Evolutionary conservation across 192 early-diverging fungal species (phyloP), one percentile per base, ranked within the genome.

Genomic region (Dissophora ornata): DNA sequence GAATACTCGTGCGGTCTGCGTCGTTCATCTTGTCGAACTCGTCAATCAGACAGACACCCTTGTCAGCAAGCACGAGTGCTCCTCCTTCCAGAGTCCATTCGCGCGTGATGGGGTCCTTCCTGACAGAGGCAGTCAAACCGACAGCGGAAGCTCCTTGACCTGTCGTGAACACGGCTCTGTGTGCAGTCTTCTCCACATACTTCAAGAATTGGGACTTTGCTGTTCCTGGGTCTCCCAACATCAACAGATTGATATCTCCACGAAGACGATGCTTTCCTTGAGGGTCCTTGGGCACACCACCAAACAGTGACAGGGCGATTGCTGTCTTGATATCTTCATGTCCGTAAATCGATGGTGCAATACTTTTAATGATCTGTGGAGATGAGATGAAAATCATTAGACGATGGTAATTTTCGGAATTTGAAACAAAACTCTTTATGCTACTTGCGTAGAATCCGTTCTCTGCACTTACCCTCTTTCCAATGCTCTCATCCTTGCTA

Each of bases 311-410:
- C 26, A 99, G 80, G 2, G 96, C 94, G 78, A 99, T 82, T 7
- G 93, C 95, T 2, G 94, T 93, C 65, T 97, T 97, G 80, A 99
- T 96, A 74, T 97, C 92, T 50, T 97, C 95, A 75, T 99, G 97
- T 28, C 97, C 97, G 84, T 93, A 97, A 73, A 99, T 99, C n/a
- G 97, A 99, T 21, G 97, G 97, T 10, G 97, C 97, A 51, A 99
- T 96, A 53, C 90, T 92, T 80, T 93, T 92, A 65, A 97, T 90
- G 53, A 99, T 93, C 86, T 93, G 53, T 50, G 48, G 22, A 29
- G n/a, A n/a, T n/a, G n/a, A n/a, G n/a, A n/a, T n/a, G n/a, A 38
- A 38, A 38, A 38, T 38, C 36, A 38, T 9, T 9, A 13, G 36
- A 38, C 13, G 13, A 38, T 6, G n/a, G n/a, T n/a, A n/a, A n/a